phyloP scores from a whole-genome alignment of 2,329 filamentous ascomycete genomes.

The Elsinoe fawcettii region DNA sequence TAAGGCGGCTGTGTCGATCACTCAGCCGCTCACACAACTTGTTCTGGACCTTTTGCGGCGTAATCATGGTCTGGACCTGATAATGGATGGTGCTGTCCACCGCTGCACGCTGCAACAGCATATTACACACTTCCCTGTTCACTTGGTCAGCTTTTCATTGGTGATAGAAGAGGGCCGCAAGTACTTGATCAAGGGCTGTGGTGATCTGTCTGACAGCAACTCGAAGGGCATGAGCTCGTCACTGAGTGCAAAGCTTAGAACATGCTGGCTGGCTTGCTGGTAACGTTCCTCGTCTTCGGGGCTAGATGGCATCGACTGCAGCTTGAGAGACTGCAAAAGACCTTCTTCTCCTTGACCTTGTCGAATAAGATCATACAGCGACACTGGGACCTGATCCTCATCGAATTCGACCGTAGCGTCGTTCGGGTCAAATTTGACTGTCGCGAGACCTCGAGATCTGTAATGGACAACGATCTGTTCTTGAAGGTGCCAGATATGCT shows the following conservation, averaged over 20 bases:
- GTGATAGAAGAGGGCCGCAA: neutral
- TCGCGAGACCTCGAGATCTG: neutral
- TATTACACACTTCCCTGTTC: neutral
- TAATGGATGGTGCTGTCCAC: constrained; percentile 2
- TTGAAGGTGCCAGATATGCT: constrained; percentile 9
- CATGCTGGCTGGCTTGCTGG: neutral
- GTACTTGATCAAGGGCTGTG: neutral
- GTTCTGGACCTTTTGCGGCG: neutral
- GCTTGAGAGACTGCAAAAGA: no score
- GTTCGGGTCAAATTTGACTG: neutral
- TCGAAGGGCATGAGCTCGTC: neutral
- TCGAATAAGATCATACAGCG: neutral
- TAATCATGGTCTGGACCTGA: neutral
- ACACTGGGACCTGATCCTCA: neutral
- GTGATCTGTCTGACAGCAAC: neutral
- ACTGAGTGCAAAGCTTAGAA: neutral
- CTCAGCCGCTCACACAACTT: neutral
- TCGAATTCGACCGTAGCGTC: neutral
- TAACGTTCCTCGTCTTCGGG: neutral
- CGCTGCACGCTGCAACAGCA: neutral
- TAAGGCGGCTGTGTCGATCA: neutral
- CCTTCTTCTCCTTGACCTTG: no score
- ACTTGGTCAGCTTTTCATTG: neutral
- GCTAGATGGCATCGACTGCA: neutral
- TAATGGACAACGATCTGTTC: neutral